Evolutionary conservation across 352 stramenopile genomes (phyloP).

Genomic region (Thalassiosira ordinaria): DNA sequence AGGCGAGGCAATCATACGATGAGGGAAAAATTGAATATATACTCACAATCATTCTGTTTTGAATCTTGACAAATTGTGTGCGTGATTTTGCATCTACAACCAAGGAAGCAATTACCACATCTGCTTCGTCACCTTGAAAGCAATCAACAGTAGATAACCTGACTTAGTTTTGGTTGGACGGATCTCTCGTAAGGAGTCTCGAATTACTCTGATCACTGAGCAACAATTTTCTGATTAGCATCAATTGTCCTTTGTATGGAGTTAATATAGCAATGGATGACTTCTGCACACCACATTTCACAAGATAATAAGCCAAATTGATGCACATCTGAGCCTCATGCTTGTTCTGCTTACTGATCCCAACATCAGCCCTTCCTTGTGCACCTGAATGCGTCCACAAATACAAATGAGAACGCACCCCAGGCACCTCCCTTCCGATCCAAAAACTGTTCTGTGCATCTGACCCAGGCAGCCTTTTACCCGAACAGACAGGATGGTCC

Average conservation of each 20-base stretch:
- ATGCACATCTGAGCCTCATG: conserved; percentile 88
- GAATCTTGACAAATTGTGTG: conserved; percentile 89
- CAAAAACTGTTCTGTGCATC: conserved; percentile 63
- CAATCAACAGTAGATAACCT: conserved; percentile 89
- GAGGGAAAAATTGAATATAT: neutral
- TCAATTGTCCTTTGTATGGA: conserved; percentile 90
- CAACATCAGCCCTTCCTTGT: conserved; percentile 84
- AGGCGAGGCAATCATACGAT: neutral
- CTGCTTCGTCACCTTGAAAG: conserved; percentile 91
- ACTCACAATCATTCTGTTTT: conserved; percentile 89
- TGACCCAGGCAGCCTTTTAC: conserved; percentile 75
- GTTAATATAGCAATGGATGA: conserved; percentile 89
- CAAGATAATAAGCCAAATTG: conserved; percentile 87
- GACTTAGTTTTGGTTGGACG: conserved; percentile 40
- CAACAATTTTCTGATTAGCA: conserved; percentile 87
- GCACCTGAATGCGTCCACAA: conserved; percentile 88
- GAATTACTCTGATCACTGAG: conserved; percentile 57
- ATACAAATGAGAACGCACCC: conserved; percentile 86
- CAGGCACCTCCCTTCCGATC: conserved; percentile 86
- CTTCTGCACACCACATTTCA: conserved; percentile 85
- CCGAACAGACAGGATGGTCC: conserved; percentile 84
- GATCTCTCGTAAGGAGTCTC: conserved; percentile 41
- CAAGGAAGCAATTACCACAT: conserved; percentile 89
- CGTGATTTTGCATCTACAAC: conserved; percentile 90
- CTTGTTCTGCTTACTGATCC: conserved; percentile 86